These are phyloP conservation scores for Royoungia palumana DNA, from an alignment of 768 basidiomycete species.

Conservation along the genomic window DNA sequence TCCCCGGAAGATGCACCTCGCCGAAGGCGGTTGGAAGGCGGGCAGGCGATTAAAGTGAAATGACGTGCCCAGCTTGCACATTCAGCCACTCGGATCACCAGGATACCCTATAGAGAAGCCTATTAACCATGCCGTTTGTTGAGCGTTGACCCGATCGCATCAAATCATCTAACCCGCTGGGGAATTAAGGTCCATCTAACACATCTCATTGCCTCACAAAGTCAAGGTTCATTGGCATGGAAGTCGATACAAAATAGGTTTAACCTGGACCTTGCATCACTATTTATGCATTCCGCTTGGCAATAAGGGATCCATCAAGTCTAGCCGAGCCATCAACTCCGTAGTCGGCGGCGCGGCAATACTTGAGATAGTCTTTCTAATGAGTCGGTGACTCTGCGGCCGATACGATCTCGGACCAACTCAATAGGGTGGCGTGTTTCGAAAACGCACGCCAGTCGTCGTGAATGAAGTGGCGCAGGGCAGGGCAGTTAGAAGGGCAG, in stretches of 20 bases:
- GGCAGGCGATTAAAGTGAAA: constrained; percentile 52
- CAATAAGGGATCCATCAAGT: neutral
- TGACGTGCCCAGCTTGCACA: constrained; percentile 29
- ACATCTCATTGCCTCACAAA: constrained; percentile 11
- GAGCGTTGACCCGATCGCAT: constrained; percentile 17
- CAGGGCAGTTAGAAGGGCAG: neutral
- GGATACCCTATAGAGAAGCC: constrained; percentile 22
- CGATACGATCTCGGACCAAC: constrained; percentile 11
- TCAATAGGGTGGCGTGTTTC: constrained; percentile 16
- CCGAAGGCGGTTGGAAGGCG: constrained; percentile 55
- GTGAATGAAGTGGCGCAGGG: constrained; percentile 17
- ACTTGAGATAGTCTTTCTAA: constrained; percentile 12
- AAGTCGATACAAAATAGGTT: constrained; percentile 1
- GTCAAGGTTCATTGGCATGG: constrained; percentile 7
- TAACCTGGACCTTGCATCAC: constrained; percentile 5
- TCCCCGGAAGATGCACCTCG: constrained; percentile 43
- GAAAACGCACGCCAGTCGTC: constrained; percentile 8
- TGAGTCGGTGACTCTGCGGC: constrained; percentile 22
- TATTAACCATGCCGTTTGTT: constrained; percentile 21
- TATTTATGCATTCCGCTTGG: constrained; percentile 5
- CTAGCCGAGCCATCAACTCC: constrained; percentile 11
- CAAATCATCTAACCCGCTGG: constrained; percentile 21
- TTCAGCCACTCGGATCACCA: constrained; percentile 28
- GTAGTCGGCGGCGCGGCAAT: constrained; percentile 19
- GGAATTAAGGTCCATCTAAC: constrained; percentile 17